Percentiles rank a stretch among this genome's conserved stretches.
Evolutionary conservation across 371 early-diverging fungal genomes (phyloP).

Genomic region (Mycotypha africana): DNA sequence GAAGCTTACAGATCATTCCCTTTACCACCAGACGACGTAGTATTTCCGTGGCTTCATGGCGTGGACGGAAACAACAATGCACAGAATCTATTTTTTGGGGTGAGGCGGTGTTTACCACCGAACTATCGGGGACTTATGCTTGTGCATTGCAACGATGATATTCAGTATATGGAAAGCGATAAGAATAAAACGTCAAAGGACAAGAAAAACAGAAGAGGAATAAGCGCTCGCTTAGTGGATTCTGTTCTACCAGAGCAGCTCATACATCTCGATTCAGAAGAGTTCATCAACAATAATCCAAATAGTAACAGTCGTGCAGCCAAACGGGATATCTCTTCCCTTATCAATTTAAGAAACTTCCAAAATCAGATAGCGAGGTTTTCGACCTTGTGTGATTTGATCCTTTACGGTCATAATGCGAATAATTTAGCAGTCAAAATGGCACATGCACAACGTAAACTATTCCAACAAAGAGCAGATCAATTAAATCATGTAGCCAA

Average conservation of each 20-base stretch:
- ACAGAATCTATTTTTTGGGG: slow-evolving; percentile 57
- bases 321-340: too few species aligned
- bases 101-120: slow-evolving; percentile 37
- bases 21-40: slow-evolving; percentile 46
- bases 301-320: too few species aligned
- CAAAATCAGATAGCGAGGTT: slow-evolving; percentile 51
- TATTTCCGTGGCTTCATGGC: slow-evolving; percentile 68
- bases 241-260: slow-evolving; percentile 8
- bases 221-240: slow-evolving; percentile 18
- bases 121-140: slow-evolving; percentile 39
- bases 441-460: slow-evolving; percentile 35
- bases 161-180: too few species aligned
- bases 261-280: background rate
- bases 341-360: slow-evolving; percentile 62
- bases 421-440: slow-evolving; percentile 35
- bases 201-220: too few species aligned
- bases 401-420: slow-evolving; percentile 22
- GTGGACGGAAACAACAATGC: slow-evolving; percentile 47
- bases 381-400: slow-evolving; percentile 52
- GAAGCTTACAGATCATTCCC: slow-evolving; percentile 31
- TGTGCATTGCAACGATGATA: slow-evolving; percentile 27
- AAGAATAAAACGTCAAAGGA: too few species aligned
- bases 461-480: slow-evolving; percentile 11
- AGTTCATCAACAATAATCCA: slow-evolving; percentile 1
- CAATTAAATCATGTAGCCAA: slow-evolving; percentile 6